phyloP scores from a whole-genome alignment of 176 grass and related monocot species.

The Phragmites australis region DNA sequence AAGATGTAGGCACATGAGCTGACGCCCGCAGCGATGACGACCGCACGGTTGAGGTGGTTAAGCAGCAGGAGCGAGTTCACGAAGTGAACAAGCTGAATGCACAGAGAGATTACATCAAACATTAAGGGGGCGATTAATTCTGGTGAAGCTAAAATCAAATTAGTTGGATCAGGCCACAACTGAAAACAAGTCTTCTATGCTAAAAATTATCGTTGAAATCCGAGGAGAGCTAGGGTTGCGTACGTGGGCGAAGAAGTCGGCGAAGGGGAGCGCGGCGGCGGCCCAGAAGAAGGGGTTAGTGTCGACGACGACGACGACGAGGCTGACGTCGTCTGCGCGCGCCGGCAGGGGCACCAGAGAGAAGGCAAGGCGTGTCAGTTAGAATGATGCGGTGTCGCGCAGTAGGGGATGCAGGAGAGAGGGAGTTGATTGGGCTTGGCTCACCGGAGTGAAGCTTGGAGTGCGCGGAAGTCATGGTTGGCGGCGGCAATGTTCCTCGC shows the following conservation, averaged over 20 bases:
- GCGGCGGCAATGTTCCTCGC: background rate
- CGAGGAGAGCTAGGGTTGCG: conserved; percentile 21
- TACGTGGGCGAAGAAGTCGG: conserved; percentile 78
- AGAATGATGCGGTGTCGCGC: background rate
- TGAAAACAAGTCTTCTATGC: background rate
- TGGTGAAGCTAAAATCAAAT: background rate
- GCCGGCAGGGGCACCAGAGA: background rate
- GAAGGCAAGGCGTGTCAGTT: background rate
- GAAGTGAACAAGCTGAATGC: conserved; percentile 72
- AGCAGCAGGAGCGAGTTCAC: conserved; percentile 80
- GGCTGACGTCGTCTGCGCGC: conserved; percentile 77
- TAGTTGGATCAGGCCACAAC: background rate
- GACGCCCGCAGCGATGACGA: conserved; percentile 66
- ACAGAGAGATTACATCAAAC: background rate
- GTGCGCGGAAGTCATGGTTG: conserved; percentile 47
- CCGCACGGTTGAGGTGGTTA: conserved; percentile 81
- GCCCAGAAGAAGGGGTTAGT: conserved; percentile 96
- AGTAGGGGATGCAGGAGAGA: background rate
- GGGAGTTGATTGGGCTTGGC: background rate
- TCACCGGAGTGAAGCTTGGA: conserved; percentile 79
- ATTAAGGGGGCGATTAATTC: background rate
- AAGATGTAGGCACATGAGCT: conserved; percentile 85
- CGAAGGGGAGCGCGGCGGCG: conserved; percentile 59
- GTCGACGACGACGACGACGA: conserved; percentile 75
- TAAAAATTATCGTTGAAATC: background rate